Evolutionary conservation across 768 basidiomycete species (phyloP).

Genomic region (Tulasnella sp.): DNA sequence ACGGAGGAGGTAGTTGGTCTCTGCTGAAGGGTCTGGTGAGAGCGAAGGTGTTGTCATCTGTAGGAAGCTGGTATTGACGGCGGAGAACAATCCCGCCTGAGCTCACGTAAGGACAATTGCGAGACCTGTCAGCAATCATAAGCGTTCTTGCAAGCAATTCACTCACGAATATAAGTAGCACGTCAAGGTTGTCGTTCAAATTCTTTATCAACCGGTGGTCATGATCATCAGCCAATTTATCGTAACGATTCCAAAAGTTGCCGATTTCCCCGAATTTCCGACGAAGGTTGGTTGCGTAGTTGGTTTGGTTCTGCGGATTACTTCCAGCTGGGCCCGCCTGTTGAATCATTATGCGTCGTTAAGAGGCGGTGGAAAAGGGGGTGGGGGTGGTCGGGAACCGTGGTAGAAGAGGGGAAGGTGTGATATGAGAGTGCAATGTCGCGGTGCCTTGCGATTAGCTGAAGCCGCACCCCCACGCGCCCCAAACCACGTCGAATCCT

Average conservation of each 20-base stretch:
- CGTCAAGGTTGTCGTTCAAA: slow-evolving; percentile 29
- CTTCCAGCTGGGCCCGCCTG: background rate
- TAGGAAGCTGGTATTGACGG: slow-evolving; percentile 26
- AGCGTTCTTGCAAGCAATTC: background rate
- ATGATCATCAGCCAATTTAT: slow-evolving; percentile 9
- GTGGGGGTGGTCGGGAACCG: background rate
- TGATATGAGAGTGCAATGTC: too few species aligned
- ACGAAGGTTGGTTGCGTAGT: background rate
- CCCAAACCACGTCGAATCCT: too few species aligned
- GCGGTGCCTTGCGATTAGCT: too few species aligned
- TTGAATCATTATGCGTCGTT: background rate
- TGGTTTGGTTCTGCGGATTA: background rate
- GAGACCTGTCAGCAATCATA: background rate
- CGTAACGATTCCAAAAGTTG: slow-evolving; percentile 8
- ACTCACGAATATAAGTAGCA: slow-evolving; percentile 26
- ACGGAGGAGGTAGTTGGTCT: slow-evolving; percentile 22
- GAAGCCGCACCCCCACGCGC: too few species aligned
- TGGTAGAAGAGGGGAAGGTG: too few species aligned
- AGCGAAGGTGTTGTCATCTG: background rate
- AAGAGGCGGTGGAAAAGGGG: background rate
- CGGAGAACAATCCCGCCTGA: slow-evolving; percentile 28
- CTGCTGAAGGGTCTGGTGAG: background rate
- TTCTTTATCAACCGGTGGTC: slow-evolving; percentile 8
- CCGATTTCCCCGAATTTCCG: slow-evolving; percentile 9
- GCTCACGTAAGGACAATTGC: background rate